Evolutionary conservation across 2,329 filamentous ascomycete genomes (phyloP).

Genomic region (Fusarium metavorans): DNA sequence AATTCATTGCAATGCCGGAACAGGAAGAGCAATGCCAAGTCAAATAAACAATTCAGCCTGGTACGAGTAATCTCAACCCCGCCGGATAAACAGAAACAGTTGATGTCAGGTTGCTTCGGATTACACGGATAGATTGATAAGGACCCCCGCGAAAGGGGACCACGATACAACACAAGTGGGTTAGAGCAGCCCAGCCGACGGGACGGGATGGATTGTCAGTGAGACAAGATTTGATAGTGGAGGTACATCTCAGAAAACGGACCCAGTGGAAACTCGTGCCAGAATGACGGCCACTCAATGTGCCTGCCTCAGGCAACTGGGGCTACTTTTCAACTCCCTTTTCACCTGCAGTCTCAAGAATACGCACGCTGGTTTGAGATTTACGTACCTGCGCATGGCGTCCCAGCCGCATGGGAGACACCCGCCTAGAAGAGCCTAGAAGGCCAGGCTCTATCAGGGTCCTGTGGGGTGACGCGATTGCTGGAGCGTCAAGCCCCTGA

Average conservation of each 20-base stretch:
- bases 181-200: neutral
- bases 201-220: constrained; percentile 10
- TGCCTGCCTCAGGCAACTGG: constrained; percentile 49
- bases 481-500: constrained; percentile 27
- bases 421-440: constrained; percentile 13
- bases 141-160: constrained; percentile 26
- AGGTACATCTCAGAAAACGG: constrained; percentile 24
- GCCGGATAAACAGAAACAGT: constrained; percentile 3
- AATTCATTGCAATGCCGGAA: neutral
- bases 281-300: constrained; percentile 25
- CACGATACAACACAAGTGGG: constrained; percentile 2
- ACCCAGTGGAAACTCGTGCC: constrained; percentile 30
- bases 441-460: constrained; percentile 33
- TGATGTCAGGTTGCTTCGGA: neutral
- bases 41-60: neutral
- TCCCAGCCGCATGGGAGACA: constrained; percentile 7
- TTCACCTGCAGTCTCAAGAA: constrained; percentile 18
- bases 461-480: constrained; percentile 36
- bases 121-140: constrained; percentile 20
- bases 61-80: constrained; percentile 1
- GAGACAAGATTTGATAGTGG: constrained; percentile 21
- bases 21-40: neutral
- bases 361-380: constrained; percentile 41
- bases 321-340: constrained; percentile 6
- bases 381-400: constrained; percentile 35